Base-by-base conservation (phyloP, 805 yeast species). In the Yarrowia keelungensis region DNA sequence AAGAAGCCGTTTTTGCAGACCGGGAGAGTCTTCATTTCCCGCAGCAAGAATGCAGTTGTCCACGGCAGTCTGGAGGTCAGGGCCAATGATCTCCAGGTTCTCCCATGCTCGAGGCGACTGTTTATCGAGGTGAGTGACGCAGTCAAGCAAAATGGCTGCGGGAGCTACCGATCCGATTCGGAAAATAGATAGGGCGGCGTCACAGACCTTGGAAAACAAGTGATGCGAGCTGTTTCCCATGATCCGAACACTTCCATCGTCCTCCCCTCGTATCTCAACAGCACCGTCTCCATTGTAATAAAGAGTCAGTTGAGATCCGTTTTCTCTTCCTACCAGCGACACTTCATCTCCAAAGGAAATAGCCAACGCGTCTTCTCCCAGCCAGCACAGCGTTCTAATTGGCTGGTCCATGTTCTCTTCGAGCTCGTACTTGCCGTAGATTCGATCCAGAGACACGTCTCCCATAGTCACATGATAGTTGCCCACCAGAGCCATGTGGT, bases 141-240 rank as follows among this genome's bases (percentile, higher is more conserved):
- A 89, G 77, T 93, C 97, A 9, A 91, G 79, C 42, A 95, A 79
- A 32, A 94, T 89, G 1, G 97, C 91, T 41, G 95, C 84, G 0
- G 97, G 90, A 42, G 90, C 84, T 0, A 91, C 84, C 0, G 97
- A 91, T 0, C 98, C 99, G 59, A 93, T 86, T 74, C 85, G 86
- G 77, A 92, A 92, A 8, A 91, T 83, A 46, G 87, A 86, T 3
- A 84, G 82, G 0, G 90, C 85, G 0, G 80, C 76, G 2, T 80
- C 79, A 0, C 86, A 82, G 0, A 95, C 97, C 71, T 88, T 83
- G 8, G 88, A 80, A 10, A 92, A 75, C 68, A 90, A 85, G 70
- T 88, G 89, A 15, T 90, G 80, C 51, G 84, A 82, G 9, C 81
- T 82, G 3, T 79, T 74, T 0, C 91, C 86, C n/a, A 92, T 73